phyloP scores from a whole-genome alignment of 108 stramenopile species.

The Nitzschia sp. region DNA sequence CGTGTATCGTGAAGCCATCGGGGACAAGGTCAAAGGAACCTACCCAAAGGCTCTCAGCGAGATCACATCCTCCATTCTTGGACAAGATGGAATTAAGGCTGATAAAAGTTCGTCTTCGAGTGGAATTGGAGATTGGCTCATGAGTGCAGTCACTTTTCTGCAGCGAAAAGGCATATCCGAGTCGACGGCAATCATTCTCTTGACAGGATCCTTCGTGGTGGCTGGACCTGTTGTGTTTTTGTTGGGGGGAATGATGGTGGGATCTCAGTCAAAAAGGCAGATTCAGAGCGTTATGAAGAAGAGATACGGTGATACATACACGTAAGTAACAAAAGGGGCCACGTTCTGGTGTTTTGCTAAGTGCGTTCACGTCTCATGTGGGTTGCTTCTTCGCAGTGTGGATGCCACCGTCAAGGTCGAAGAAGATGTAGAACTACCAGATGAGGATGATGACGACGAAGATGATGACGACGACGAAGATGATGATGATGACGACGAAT shows the following conservation, averaged over 20 bases:
- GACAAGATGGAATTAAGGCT: slow-evolving; percentile 33
- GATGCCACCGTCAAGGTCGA: slow-evolving; percentile 48
- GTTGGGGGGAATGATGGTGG: slow-evolving; percentile 23
- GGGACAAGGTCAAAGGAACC: slow-evolving; percentile 33
- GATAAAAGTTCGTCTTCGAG: slow-evolving; percentile 9
- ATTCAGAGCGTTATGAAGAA: slow-evolving; percentile 47
- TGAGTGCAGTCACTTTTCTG: slow-evolving; percentile 18
- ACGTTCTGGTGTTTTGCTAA: too few relatives aligned
- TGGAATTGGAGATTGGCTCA: slow-evolving; percentile 23
- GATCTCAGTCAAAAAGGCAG: slow-evolving; percentile 33
- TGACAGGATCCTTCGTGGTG: slow-evolving; percentile 28
- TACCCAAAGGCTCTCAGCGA: slow-evolving; percentile 42
- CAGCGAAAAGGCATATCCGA: slow-evolving; percentile 36
- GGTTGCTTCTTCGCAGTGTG: slow-evolving; percentile 13
- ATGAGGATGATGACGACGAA: slow-evolving; percentile 61
- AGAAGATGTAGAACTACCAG: slow-evolving; percentile 39
- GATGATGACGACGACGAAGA: slow-evolving; percentile 44
- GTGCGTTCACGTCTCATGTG: too few relatives aligned
- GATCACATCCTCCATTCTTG: slow-evolving; percentile 38
- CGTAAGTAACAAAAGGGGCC: slow-evolving; percentile 13
- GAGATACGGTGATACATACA: slow-evolving; percentile 56
- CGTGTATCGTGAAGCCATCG: slow-evolving; percentile 69
- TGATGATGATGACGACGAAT: slow-evolving; percentile 34
- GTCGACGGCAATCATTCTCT: slow-evolving; percentile 37
- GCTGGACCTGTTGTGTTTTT: slow-evolving; percentile 24